Evolutionary conservation across 78 protist genomes (phyloP).

Genomic region (Speleostelium caveatum): DNA sequence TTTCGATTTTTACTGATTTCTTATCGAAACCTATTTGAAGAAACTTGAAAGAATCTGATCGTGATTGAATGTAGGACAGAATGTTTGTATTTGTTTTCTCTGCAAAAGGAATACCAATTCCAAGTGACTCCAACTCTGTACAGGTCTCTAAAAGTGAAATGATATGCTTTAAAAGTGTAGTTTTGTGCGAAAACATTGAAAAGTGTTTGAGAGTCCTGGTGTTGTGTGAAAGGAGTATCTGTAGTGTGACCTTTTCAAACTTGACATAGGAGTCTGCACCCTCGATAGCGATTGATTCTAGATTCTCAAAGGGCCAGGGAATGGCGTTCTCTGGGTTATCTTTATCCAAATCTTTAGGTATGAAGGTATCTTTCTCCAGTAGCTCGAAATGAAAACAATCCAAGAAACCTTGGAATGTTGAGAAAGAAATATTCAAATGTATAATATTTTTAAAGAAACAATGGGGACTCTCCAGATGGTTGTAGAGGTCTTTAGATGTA

Average conservation of each 20-base stretch:
- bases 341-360: background rate
- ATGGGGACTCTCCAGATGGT: background rate
- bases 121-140: conserved; percentile 1
- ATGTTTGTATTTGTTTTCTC: background rate
- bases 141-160: background rate
- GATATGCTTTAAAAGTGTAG: conserved; percentile 7
- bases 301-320: background rate
- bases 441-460: background rate
- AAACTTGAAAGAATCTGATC: background rate
- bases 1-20: background rate
- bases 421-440: background rate
- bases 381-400: background rate
- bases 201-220: background rate
- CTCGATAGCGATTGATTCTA: background rate
- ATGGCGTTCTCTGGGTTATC: background rate
- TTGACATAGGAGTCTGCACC: conserved; percentile 16
- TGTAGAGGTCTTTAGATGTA: background rate
- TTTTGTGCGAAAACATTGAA: conserved; percentile 19
- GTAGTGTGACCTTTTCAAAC: background rate
- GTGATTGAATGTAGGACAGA: background rate
- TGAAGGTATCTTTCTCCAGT: background rate
- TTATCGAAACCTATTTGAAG: conserved; percentile 2
- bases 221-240: background rate
- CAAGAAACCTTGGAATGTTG: background rate
- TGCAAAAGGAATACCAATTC: background rate